Base-by-base conservation (phyloP, 495 filamentous ascomycete species). In the Aspergillus haitiensis region DNA sequence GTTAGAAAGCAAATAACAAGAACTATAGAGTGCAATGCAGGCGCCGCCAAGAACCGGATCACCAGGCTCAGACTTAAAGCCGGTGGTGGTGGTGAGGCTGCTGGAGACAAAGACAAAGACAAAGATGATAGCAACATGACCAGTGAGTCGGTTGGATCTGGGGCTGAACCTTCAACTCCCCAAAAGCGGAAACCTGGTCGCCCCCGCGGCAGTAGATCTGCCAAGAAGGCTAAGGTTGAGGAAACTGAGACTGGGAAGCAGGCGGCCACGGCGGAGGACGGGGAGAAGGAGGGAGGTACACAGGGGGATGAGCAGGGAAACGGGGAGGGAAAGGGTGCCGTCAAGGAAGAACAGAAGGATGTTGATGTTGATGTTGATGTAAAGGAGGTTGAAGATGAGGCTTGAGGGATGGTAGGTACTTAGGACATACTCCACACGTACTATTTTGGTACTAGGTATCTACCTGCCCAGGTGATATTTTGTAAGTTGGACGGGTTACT, bases 41-140 rank as follows among this genome's bases (percentile, higher is more conserved):
- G 61, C 52, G 61, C 56, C 1, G 39, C 60, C 31, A 16, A 60
- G 11, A 58, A 64, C 18, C 61, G 56, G 15, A 56, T 64, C 16
- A 34, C 37, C 7, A 21, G 52, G 5, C 56, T 63, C 32, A 55
- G 32, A 15, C 37, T 15, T 7, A 53, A 46, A 16, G 61, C 55
- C 0, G 47, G 47, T 13, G 45, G 1, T 6, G 50, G 3, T 34
- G 15, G 15, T 16, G 12, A 34, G 15, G 12, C n/a, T 39, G 37
- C 27, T 27, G 42, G 44, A 39, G 40, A 42, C n/a, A 31, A 15
- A 32, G 58, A 53, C 0, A 34, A 34, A 16, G 31, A 16, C 0
- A 34, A 44, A 16, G 31, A 11, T 1, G 52, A 18, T 39, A 32
- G 35, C 12, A 34, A 33, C 5, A 32, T n/a, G 8, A 31, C 44